Percentiles rank a stretch among this genome's conserved stretches.
These are phyloP conservation scores for Starmerella powellii DNA, from an alignment of 805 yeast species.

Conservation along the genomic window DNA sequence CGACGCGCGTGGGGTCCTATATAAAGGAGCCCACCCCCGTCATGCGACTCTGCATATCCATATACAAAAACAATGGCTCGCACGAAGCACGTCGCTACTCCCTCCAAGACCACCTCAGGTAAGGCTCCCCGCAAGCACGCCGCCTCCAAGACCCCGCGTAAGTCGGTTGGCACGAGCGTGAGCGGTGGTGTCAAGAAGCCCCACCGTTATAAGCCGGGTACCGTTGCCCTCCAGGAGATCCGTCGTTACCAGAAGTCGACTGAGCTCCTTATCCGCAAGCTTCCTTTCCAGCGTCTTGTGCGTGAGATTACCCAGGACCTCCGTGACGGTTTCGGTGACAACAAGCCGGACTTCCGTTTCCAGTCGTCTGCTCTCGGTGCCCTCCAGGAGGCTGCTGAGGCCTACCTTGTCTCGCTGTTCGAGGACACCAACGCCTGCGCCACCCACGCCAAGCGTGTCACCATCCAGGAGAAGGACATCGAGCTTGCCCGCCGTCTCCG, in stretches of 20 bases:
- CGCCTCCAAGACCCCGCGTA: constrained; percentile 84
- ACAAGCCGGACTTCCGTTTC: constrained; percentile 46
- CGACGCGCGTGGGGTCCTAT: constrained; percentile 3
- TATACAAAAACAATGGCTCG: constrained; percentile 23
- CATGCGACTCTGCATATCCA: background rate
- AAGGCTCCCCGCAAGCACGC: constrained; percentile 87
- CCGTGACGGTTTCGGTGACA: constrained; percentile 46
- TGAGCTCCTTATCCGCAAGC: constrained; percentile 74
- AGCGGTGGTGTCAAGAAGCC: constrained; percentile 90
- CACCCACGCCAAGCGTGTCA: constrained; percentile 86
- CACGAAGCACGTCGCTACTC: constrained; percentile 51
- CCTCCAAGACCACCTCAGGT: constrained; percentile 86
- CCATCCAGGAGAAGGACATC: constrained; percentile 84
- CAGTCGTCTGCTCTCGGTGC: constrained; percentile 86
- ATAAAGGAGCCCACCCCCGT: constrained; percentile 2
- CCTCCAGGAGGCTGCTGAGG: constrained; percentile 81
- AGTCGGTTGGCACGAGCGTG: constrained; percentile 58
- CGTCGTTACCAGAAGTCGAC: constrained; percentile 87
- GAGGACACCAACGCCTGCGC: constrained; percentile 90
- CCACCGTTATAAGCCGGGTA: constrained; percentile 92
- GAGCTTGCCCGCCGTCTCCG: constrained; percentile 86
- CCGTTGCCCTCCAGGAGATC: constrained; percentile 84
- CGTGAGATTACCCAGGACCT: constrained; percentile 82
- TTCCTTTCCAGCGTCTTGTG: constrained; percentile 83
- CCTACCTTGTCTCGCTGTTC: constrained; percentile 71